Conservation (phyloP, 176 grass and related monocot species). For the Ampelocalamus luodianensis region DNA sequence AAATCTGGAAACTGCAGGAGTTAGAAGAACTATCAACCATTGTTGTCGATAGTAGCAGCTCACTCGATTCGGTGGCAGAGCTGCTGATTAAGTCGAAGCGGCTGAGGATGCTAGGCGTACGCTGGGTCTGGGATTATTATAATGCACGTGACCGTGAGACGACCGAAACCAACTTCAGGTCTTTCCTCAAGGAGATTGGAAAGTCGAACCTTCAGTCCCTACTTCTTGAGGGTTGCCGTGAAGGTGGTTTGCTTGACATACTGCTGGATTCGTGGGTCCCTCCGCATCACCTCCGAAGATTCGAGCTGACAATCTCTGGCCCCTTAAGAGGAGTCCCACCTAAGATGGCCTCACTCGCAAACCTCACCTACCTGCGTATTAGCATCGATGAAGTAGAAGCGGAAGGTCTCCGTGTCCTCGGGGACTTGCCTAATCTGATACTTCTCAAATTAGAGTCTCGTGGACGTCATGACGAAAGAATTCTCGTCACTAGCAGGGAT, state of each 20-base stretch:
- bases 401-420: not conserved
- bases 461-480: no score
- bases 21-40: slow-evolving; percentile 17
- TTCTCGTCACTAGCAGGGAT: no score
- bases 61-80: no score
- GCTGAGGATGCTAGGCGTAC: not conserved
- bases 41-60: not conserved
- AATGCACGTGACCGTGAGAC: no score
- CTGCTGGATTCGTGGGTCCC: not conserved
- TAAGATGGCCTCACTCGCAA: not conserved
- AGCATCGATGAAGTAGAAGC: accelerated
- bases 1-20: not conserved
- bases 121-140: no score
- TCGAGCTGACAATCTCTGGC: not conserved
- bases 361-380: not conserved
- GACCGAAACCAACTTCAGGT: not conserved
- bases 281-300: not conserved
- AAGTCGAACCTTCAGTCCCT: slow-evolving; percentile 40
- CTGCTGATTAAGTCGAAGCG: not conserved
- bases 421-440: not conserved
- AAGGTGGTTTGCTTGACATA: not conserved
- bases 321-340: no score
- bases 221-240: not conserved
- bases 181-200: not conserved
- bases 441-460: not conserved